Evolutionary conservation across 208 protist species (phyloP), one percentile per base, ranked within the genome.

Genomic region (Kentomonas sorsogonicus): DNA sequence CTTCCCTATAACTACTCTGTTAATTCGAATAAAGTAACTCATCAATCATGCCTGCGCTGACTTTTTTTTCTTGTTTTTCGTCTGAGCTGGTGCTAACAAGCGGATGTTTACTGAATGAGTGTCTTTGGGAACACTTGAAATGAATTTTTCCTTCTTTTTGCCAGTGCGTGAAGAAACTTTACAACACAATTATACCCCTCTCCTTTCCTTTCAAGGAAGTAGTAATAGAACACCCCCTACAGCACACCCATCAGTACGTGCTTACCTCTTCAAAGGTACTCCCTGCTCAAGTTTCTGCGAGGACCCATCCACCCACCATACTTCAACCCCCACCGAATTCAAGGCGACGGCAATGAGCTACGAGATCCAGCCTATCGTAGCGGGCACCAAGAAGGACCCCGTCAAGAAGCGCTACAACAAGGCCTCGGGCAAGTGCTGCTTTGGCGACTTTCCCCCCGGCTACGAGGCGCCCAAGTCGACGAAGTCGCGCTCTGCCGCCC

Each of bases 341-440:
- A 10, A 34, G 7, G 7, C 20, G 5, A 29, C 53, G 26, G 78
- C 64, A 57, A 89, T 80, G 70, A 91, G 80, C 72, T 95, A 95
- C 79, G 83, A 95, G 58, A 94, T 96, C 55, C 63, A 89, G 58
- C 91, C 91, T 13, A 76, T 93, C 30, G 66, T 92, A 13, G 78
- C 90, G 65, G 91, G 91, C 11, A 95, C 91, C 26, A 86, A 83
- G 70, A 88, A 80, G 60, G 91, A 96, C 64, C 85, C 86, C 0
- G 60, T 63, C 22, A 10, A 68, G 60, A 70, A 50, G 33, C 79
- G 86, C 45, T 94, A 88, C 72, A 93, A 94, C 71, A 91, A 77
- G 63, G 66, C 74, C 23, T 78, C 87, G 0, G 83, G 83, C 13
- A 91, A 89, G 58, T 74, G 78, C 31, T 88, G 88, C 3, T 96